A percentile compares a stretch with the other conserved stretches of the same genome.
Evolutionary conservation across 495 filamentous ascomycete genomes (phyloP).

Genomic region (Podospora pseudocomata): DNA sequence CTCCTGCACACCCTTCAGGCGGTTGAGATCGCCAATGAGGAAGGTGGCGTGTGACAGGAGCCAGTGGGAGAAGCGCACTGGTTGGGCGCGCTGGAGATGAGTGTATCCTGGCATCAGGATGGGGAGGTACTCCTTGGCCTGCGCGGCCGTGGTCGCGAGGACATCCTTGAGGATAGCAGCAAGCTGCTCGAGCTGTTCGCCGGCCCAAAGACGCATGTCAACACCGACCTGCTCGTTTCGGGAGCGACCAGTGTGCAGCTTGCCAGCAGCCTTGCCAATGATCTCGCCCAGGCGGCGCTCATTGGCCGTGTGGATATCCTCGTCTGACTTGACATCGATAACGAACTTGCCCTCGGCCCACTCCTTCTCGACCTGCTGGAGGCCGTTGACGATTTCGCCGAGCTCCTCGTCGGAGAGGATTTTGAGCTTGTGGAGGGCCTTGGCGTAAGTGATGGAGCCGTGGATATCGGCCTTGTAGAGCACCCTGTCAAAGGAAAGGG

Average conservation of each 20-base stretch:
- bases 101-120: slow-evolving; percentile 72
- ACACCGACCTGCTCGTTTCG: slow-evolving; percentile 93
- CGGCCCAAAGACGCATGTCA: slow-evolving; percentile 90
- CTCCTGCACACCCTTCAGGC: slow-evolving; percentile 68
- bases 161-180: slow-evolving; percentile 66
- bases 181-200: slow-evolving; percentile 70
- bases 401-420: slow-evolving; percentile 78
- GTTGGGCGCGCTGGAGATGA: slow-evolving; percentile 88
- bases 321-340: slow-evolving; percentile 60
- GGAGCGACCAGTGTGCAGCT: slow-evolving; percentile 88
- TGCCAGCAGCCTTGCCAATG: slow-evolving; percentile 82
- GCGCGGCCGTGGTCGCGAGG: slow-evolving; percentile 64
- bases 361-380: slow-evolving; percentile 68
- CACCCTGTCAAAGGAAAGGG: slow-evolving; percentile 76
- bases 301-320: slow-evolving; percentile 87
- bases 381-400: slow-evolving; percentile 67
- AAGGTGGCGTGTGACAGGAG: slow-evolving; percentile 72
- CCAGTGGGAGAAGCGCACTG: slow-evolving; percentile 86
- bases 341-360: slow-evolving; percentile 62
- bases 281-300: slow-evolving; percentile 87
- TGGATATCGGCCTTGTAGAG: slow-evolving; percentile 79
- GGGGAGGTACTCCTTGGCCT: slow-evolving; percentile 73
- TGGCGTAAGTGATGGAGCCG: slow-evolving; percentile 81
- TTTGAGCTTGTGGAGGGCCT: slow-evolving; percentile 70
- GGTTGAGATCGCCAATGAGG: slow-evolving; percentile 74